Evolutionary conservation across 2,329 filamentous ascomycete genomes (phyloP).

Genomic region (Xylariaceae sp.): DNA sequence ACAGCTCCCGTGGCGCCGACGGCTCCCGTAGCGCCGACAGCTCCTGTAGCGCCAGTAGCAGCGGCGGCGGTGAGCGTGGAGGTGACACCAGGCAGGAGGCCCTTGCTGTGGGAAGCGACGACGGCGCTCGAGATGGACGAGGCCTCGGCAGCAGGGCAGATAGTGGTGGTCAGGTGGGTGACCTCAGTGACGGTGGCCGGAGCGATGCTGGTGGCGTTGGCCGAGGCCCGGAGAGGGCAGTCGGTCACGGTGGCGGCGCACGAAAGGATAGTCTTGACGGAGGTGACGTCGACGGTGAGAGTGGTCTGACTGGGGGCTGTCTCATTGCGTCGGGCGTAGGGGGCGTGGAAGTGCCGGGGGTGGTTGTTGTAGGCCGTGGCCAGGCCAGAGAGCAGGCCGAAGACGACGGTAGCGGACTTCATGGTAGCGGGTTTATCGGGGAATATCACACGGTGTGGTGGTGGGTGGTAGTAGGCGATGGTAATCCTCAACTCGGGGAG

Average conservation of each 20-base stretch:
- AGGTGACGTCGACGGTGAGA: slow-evolving; percentile 24
- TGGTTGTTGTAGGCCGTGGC: slow-evolving; percentile 25
- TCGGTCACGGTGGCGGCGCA: slow-evolving; percentile 27
- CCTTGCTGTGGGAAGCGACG: slow-evolving; percentile 23
- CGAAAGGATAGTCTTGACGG: slow-evolving; percentile 24
- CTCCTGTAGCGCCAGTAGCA: slow-evolving; percentile 2
- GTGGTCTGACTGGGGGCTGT: slow-evolving; percentile 19
- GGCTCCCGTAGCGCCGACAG: not conserved
- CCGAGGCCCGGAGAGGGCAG: slow-evolving; percentile 22
- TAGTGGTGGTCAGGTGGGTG: slow-evolving; percentile 27
- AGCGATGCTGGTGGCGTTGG: slow-evolving; percentile 19
- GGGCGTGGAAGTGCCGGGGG: slow-evolving; percentile 23
- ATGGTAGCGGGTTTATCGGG: slow-evolving; percentile 16
- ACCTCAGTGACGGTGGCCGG: slow-evolving; percentile 27
- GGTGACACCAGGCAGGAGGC: slow-evolving; percentile 22
- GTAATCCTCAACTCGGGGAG: slow-evolving; percentile 4
- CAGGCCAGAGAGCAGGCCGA: slow-evolving; percentile 25
- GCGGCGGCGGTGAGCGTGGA: slow-evolving; percentile 12
- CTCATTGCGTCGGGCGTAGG: slow-evolving; percentile 21
- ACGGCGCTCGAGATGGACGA: slow-evolving; percentile 24
- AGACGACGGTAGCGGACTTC: slow-evolving; percentile 26
- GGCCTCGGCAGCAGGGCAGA: slow-evolving; percentile 28
- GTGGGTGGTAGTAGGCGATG: not conserved
- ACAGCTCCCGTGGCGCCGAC: too few species aligned
- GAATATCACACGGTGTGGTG: slow-evolving; percentile 3